A percentile compares a stretch with the other conserved stretches of the same genome.
These are phyloP conservation scores for Neocucurbitaria cava DNA, from an alignment of 2,329 filamentous ascomycete genomes.

Conservation along the genomic window DNA sequence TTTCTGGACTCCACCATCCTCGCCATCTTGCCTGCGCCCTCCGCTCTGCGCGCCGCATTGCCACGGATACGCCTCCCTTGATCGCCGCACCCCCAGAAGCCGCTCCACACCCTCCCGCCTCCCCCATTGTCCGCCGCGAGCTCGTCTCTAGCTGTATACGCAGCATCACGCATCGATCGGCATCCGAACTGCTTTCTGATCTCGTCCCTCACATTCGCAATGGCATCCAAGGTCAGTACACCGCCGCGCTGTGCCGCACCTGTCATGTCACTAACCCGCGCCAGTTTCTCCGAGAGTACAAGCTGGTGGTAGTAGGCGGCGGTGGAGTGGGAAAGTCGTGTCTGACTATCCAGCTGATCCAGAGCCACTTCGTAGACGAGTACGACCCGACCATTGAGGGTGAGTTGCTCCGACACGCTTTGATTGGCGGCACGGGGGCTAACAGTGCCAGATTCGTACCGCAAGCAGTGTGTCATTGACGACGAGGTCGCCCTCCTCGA, in stretches of 20 bases:
- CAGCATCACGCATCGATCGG: slow-evolving; percentile 12
- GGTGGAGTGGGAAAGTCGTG: slow-evolving; percentile 99
- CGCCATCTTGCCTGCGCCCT: slow-evolving; percentile 6
- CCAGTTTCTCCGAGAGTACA: slow-evolving; percentile 62
- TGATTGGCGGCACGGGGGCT: slow-evolving; percentile 5
- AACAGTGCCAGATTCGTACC: slow-evolving; percentile 81
- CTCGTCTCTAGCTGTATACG: not conserved
- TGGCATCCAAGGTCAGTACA: slow-evolving; percentile 48
- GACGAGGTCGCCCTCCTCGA: slow-evolving; percentile 97
- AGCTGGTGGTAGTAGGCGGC: slow-evolving; percentile 88
- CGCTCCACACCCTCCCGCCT: slow-evolving; percentile 9
- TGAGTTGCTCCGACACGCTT: slow-evolving; percentile 51
- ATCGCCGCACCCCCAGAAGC: slow-evolving; percentile 9
- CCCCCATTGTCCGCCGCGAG: slow-evolving; percentile 3
- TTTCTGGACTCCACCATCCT: slow-evolving; percentile 6
- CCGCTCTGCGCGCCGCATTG: slow-evolving; percentile 19
- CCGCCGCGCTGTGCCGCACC: slow-evolving; percentile 1
- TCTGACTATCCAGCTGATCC: slow-evolving; percentile 85
- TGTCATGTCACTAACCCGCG: slow-evolving; percentile 35
- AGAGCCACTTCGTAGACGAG: slow-evolving; percentile 97
- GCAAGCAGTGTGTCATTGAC: slow-evolving; percentile 99
- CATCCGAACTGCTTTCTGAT: slow-evolving; percentile 1
- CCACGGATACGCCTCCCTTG: slow-evolving; percentile 14
- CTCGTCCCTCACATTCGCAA: slow-evolving; percentile 32
- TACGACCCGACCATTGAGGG: slow-evolving; percentile 99